Evolutionary conservation across 169 alveolate genomes (phyloP).

Genomic region (Plasmodium relictum): DNA sequence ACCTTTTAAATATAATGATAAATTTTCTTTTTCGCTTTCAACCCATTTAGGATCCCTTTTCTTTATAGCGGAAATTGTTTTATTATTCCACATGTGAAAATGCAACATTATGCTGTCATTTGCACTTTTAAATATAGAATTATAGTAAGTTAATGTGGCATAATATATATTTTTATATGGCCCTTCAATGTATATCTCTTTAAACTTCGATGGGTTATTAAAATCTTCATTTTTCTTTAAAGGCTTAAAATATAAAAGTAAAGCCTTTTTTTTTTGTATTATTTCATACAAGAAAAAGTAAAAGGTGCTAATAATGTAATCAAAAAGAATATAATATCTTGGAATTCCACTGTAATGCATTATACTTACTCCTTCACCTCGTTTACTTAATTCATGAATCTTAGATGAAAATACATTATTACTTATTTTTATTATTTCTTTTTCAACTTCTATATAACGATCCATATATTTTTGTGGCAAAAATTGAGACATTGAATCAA

Average conservation of each 20-base stretch:
- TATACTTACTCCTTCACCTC: too few relatives aligned
- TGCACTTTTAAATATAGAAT: too few relatives aligned
- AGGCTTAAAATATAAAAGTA: not conserved
- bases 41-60: not conserved
- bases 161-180: too few relatives aligned
- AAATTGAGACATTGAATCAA: not conserved
- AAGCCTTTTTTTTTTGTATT: slow-evolving; percentile 19
- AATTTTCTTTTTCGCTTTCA: slow-evolving; percentile 1
- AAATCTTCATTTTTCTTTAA: too few relatives aligned
- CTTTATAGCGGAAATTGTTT: not conserved
- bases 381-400: too few relatives aligned
- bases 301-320: slow-evolving; percentile 6
- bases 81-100: too few relatives aligned
- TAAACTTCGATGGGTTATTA: too few relatives aligned
- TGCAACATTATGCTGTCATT: too few relatives aligned
- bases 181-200: too few relatives aligned
- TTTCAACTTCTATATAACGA: not conserved
- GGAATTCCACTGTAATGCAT: not conserved
- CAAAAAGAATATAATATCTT: slow-evolving; percentile 39
- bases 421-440: not conserved
- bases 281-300: slow-evolving; percentile 1
- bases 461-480: slow-evolving; percentile 1
- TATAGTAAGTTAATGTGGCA: too few relatives aligned
- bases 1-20: slow-evolving; percentile 1
- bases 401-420: too few relatives aligned